Base-by-base conservation (phyloP, 768 basidiomycete species). In the Mycena floridula region DNA sequence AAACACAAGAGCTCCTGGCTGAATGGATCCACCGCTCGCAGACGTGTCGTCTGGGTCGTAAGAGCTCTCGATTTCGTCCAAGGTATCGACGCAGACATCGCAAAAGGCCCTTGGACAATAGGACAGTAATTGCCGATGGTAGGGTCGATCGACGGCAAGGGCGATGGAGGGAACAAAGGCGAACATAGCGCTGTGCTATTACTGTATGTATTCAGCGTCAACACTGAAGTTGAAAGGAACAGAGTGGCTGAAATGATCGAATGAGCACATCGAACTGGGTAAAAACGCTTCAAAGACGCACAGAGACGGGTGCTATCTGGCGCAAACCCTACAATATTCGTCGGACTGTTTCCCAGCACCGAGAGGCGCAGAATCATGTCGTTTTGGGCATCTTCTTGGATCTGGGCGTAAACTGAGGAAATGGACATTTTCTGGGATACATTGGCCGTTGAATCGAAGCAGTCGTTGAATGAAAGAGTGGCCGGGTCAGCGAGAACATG, bases 21-120 rank as follows among this genome's bases (percentile, higher is more conserved):
- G 36, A 77, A 82, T 0, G 93, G 83, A 64, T 99, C 96, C 20
- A 98, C 85, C 7, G 93, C 86, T 37, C 89, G 83, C 20, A 99
- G 64, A 18, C 81, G 81, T 1, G 94, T 96, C 49, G 77, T 73
- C 45, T 95, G 73, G 8, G 94, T 94, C 11, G 88, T 89, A 36
- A 98, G 71, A 13, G 82, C 76, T 57, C 86, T 85, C 47, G 76
- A 69, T 36, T 67, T 54, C 26, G 76, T 71, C 57, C 86, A 78
- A 5, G 81, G 81, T 30, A 90, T 79, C 15, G 82, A 73, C 9
- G 89, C 70, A 20, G 89, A 79, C 57, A 98, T 78, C 2, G 82
- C 94, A 55, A 96, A 83, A 2, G 80, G 77, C 1, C 95, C 95
- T 3, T 82, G 70, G 4, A 71, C 57, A 47, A 96, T 69, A 11